phyloP scores from a whole-genome alignment of 257 asterid genomes.

The Solanum chmielewskii region DNA sequence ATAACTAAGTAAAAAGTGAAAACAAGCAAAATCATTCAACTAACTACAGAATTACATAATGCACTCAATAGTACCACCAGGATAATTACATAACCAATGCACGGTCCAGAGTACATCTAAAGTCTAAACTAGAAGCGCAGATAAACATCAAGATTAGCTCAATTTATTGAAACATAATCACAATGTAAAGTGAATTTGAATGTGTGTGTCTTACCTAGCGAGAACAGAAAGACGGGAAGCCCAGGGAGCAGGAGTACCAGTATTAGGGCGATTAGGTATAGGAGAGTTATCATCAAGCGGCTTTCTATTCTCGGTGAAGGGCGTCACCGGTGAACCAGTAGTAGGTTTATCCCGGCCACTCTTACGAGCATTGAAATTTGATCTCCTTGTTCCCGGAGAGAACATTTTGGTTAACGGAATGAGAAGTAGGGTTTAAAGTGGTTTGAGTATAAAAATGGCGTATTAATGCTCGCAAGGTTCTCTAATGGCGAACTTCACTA shows the following conservation, averaged over 20 bases:
- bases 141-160: not conserved
- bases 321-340: constrained; percentile 34
- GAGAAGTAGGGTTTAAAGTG: constrained; percentile 19
- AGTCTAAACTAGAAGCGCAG: not conserved
- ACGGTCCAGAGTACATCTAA: not conserved
- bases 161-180: not conserved
- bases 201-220: constrained; percentile 40
- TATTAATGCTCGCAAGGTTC: not conserved
- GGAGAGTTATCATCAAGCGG: constrained; percentile 26
- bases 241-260: constrained; percentile 98
- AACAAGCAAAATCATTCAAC: not conserved
- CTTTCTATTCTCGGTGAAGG: constrained; percentile 39
- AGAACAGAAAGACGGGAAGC: constrained; percentile 80
- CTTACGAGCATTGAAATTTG: constrained; percentile 37
- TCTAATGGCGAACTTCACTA: not conserved
- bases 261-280: constrained; percentile 59
- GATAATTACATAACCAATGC: not conserved
- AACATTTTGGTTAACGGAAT: constrained; percentile 33
- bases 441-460: not conserved
- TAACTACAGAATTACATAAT: not conserved
- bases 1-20: not conserved
- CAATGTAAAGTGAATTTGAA: not conserved
- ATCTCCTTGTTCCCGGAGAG: constrained; percentile 67
- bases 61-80: not conserved
- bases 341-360: constrained; percentile 12